Conservation (phyloP, 371 early-diverging fungal genomes). For the Thermomucor indicae-seudaticae region DNA sequence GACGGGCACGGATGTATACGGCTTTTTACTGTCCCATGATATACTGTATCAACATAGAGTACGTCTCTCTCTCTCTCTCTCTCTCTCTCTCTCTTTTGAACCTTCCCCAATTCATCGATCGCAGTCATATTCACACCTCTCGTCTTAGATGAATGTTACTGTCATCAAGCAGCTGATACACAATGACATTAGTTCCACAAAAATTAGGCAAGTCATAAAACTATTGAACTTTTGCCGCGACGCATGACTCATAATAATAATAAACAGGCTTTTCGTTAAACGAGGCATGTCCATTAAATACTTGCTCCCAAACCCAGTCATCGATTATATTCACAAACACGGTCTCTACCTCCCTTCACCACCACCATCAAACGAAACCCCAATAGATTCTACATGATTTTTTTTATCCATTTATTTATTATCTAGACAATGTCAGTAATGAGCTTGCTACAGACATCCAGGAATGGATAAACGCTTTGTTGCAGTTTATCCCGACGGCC, state of each 20-base stretch:
- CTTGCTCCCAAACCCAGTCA: constrained; percentile 88
- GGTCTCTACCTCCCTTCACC: constrained; percentile 54
- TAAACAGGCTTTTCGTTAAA: constrained; percentile 83
- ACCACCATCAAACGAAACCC: not conserved
- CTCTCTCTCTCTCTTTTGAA: too few species aligned
- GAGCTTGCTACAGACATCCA: constrained; percentile 90
- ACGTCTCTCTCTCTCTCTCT: too few species aligned
- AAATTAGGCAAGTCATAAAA: constrained; percentile 64
- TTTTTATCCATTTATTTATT: not conserved
- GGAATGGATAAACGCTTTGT: constrained; percentile 83
- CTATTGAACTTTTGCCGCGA: not conserved
- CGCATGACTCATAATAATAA: not conserved
- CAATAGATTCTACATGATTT: constrained; percentile 1
- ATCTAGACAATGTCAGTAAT: constrained; percentile 84
- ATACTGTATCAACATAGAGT: constrained; percentile 83
- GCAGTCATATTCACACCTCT: not conserved
- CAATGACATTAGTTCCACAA: constrained; percentile 95
- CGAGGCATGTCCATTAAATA: constrained; percentile 95
- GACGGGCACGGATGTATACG: constrained; percentile 92
- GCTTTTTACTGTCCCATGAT: constrained; percentile 86
- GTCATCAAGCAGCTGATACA: constrained; percentile 94
- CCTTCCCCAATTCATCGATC: too few species aligned
- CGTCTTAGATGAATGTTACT: constrained; percentile 75
- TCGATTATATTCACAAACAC: constrained; percentile 84
- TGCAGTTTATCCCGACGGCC: not conserved